These are phyloP conservation scores for Crithidia mellificae DNA, from an alignment of 208 protist genomes.

Conservation along the genomic window DNA sequence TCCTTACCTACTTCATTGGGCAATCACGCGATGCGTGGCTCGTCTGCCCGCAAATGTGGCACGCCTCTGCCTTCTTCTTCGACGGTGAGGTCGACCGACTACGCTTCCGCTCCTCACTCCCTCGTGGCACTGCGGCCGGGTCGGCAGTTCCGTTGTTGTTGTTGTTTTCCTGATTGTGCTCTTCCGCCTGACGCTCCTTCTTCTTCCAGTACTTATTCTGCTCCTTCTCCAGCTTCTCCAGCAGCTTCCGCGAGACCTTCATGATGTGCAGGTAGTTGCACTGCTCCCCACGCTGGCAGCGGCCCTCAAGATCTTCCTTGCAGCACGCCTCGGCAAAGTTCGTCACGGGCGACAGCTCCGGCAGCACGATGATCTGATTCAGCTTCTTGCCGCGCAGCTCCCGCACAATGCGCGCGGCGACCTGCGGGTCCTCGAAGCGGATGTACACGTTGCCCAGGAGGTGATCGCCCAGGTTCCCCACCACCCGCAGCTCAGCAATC, in stretches of 20 bases:
- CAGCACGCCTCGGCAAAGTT: slow-evolving; percentile 98
- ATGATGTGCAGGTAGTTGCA: slow-evolving; percentile 99
- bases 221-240: slow-evolving; percentile 86
- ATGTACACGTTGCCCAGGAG: slow-evolving; percentile 98
- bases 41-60: slow-evolving; percentile 68
- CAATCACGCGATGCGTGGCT: slow-evolving; percentile 68
- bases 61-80: slow-evolving; percentile 36
- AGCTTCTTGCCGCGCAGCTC: slow-evolving; percentile 90
- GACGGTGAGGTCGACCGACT: slow-evolving; percentile 27
- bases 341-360: slow-evolving; percentile 97
- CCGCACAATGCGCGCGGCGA: slow-evolving; percentile 78
- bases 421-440: slow-evolving; percentile 91
- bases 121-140: slow-evolving; percentile 13
- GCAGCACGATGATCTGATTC: slow-evolving; percentile 81
- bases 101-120: slow-evolving; percentile 55
- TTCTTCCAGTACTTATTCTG: slow-evolving; percentile 81
- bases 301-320: slow-evolving; percentile 94
- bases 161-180: slow-evolving; percentile 12
- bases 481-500: slow-evolving; percentile 95
- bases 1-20: slow-evolving; percentile 48
- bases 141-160: no score
- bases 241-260: slow-evolving; percentile 82
- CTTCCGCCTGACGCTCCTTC: slow-evolving; percentile 42
- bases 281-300: slow-evolving; percentile 92
- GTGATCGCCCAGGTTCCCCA: slow-evolving; percentile 97